Evolutionary conservation across 306 rosid genomes (phyloP).

Genomic region (Vigna unguiculata): DNA sequence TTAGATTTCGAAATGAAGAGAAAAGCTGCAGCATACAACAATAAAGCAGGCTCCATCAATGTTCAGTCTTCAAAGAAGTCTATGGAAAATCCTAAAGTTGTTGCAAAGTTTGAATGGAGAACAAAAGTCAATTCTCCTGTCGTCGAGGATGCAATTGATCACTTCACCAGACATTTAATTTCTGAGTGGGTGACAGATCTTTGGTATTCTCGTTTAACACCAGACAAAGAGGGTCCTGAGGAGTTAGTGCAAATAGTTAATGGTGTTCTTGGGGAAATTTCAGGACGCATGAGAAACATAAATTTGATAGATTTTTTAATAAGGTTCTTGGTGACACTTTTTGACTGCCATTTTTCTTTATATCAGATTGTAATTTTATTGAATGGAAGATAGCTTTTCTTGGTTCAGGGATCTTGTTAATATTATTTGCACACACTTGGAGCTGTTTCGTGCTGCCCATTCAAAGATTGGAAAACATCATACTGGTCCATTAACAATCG

Average conservation of each 20-base stretch:
- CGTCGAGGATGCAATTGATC: conserved; percentile 92
- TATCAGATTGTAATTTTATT: conserved; percentile 42
- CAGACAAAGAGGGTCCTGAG: conserved; percentile 93
- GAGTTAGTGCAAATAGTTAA: conserved; percentile 78
- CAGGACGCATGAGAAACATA: conserved; percentile 86
- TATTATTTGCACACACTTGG: conserved; percentile 87
- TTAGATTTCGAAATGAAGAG: conserved; percentile 88
- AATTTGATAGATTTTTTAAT: conserved; percentile 90
- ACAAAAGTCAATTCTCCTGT: conserved; percentile 88
- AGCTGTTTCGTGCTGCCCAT: conserved; percentile 82
- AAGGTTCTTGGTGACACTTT: conserved; percentile 63
- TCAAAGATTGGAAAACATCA: conserved; percentile 70
- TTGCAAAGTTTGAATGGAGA: conserved; percentile 81
- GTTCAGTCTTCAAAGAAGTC: conserved; percentile 65
- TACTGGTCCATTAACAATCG: conserved; percentile 60
- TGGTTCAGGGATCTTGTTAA: conserved; percentile 87
- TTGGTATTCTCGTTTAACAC: conserved; percentile 94
- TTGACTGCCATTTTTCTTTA: conserved; percentile 23
- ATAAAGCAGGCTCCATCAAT: conserved; percentile 59
- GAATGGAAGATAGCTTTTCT: conserved; percentile 47
- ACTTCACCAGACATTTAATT: conserved; percentile 79
- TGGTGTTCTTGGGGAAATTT: conserved; percentile 83
- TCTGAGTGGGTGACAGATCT: conserved; percentile 95
- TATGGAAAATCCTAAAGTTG: conserved; percentile 54
- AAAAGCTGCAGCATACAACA: conserved; percentile 84